These are phyloP conservation scores for Polychaeton citri DNA, from an alignment of 2,329 filamentous ascomycete genomes.

Conservation along the genomic window DNA sequence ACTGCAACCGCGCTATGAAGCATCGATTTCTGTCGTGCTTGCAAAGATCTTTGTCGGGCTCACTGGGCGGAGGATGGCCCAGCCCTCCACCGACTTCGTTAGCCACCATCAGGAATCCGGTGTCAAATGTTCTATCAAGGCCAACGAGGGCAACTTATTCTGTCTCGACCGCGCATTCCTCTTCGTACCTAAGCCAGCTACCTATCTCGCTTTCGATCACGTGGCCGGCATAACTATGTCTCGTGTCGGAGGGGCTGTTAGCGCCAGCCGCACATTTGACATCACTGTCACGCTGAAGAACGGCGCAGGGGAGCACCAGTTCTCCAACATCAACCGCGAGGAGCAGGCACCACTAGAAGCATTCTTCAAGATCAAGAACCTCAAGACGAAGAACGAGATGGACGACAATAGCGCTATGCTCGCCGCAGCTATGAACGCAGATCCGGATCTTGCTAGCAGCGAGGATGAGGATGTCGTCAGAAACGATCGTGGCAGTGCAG, in stretches of 20 bases:
- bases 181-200: conserved; percentile 96
- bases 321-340: conserved; percentile 98
- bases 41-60: conserved; percentile 91
- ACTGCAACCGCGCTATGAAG: conserved; percentile 79
- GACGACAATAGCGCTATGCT: conserved; percentile 68
- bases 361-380: conserved; percentile 91
- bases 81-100: conserved; percentile 85
- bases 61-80: conserved; percentile 87
- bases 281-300: conserved; percentile 86
- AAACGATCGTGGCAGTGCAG: conserved; percentile 75
- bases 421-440: conserved; percentile 60
- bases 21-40: conserved; percentile 83
- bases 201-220: conserved; percentile 92
- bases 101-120: conserved; percentile 88
- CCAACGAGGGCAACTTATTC: conserved; percentile 93
- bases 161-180: conserved; percentile 97
- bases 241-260: conserved; percentile 84
- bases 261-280: conserved; percentile 89
- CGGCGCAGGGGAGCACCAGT: conserved; percentile 79
- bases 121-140: conserved; percentile 99
- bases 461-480: conserved; percentile 67
- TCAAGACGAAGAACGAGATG: conserved; percentile 98
- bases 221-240: conserved; percentile 88
- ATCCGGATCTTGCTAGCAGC: conserved; percentile 70
- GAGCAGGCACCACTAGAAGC: conserved; percentile 92